These are phyloP conservation scores for Cyphellophora europaea DNA, from an alignment of 2,329 filamentous ascomycete species.

Conservation along the genomic window DNA sequence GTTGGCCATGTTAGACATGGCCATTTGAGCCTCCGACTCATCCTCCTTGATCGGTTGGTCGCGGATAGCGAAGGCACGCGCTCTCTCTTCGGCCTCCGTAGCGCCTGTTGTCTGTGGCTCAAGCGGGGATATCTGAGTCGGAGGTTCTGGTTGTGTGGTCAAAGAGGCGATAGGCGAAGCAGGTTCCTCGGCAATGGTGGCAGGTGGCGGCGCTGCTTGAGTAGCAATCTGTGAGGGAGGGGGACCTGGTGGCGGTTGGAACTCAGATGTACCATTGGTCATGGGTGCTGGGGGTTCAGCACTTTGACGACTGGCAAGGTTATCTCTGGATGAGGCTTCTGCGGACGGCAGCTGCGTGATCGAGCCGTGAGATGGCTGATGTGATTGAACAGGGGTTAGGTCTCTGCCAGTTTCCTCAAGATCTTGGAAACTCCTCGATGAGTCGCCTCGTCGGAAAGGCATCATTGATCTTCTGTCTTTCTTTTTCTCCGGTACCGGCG, in stretches of 20 bases:
- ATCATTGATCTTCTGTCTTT: slow-evolving; percentile 33
- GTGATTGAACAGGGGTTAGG: slow-evolving; percentile 17
- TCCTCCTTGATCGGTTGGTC: slow-evolving; percentile 42
- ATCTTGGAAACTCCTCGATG: slow-evolving; percentile 24
- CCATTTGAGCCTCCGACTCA: slow-evolving; percentile 38
- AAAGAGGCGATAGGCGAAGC: no score
- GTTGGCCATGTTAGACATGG: slow-evolving; percentile 39
- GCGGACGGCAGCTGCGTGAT: neutral
- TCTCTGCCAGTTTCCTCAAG: slow-evolving; percentile 18
- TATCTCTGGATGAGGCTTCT: neutral
- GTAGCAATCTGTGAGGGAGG: slow-evolving; percentile 5
- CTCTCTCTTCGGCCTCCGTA: slow-evolving; percentile 30
- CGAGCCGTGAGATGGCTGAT: slow-evolving; percentile 1
- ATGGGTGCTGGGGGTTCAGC: slow-evolving; percentile 6
- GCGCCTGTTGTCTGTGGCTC: neutral
- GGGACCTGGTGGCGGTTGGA: neutral
- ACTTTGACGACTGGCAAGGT: neutral
- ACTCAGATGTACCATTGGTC: slow-evolving; percentile 8
- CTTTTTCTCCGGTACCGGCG: slow-evolving; percentile 27
- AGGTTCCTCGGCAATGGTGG: slow-evolving; percentile 2
- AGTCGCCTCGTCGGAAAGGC: slow-evolving; percentile 31
- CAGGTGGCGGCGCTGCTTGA: no score
- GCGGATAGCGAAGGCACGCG: slow-evolving; percentile 38
- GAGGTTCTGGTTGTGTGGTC: no score
- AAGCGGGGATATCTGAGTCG: no score